These are phyloP conservation scores for Sarcodon aspratus DNA, from an alignment of 768 basidiomycete species.

Conservation along the genomic window DNA sequence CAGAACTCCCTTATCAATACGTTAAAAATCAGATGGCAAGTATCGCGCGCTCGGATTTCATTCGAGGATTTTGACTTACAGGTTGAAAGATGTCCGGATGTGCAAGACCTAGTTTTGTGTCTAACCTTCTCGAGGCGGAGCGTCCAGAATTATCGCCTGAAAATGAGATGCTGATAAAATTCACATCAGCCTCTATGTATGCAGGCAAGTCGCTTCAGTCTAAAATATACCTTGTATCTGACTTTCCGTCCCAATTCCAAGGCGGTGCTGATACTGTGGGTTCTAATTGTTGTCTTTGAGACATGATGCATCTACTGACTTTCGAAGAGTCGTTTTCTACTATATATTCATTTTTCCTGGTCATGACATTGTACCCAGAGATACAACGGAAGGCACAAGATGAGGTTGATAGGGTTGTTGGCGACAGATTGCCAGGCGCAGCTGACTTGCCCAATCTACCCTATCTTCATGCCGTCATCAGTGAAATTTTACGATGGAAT, in stretches of 20 bases:
- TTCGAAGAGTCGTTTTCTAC: slow-evolving; percentile 15
- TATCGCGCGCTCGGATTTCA: background rate
- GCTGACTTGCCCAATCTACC: slow-evolving; percentile 14
- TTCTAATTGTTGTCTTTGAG: background rate
- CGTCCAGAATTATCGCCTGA: slow-evolving; percentile 17
- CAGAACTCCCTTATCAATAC: slow-evolving; percentile 2
- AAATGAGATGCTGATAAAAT: slow-evolving; percentile 54
- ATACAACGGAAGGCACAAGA: slow-evolving; percentile 17
- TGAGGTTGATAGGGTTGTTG: slow-evolving; percentile 20
- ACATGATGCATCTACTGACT: background rate
- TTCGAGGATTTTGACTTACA: background rate
- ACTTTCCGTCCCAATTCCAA: no score
- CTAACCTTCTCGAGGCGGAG: no score
- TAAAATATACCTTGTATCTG: no score
- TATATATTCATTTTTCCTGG: slow-evolving; percentile 18
- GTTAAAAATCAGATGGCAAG: slow-evolving; percentile 3
- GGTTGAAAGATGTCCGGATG: background rate
- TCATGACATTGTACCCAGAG: slow-evolving; percentile 19
- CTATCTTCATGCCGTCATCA: slow-evolving; percentile 13
- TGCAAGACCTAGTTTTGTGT: no score
- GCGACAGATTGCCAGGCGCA: slow-evolving; percentile 13
- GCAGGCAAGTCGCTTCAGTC: slow-evolving; percentile 2
- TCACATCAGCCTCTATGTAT: slow-evolving; percentile 29
- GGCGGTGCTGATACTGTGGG: background rate
- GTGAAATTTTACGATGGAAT: slow-evolving; percentile 18